phyloP scores from a whole-genome alignment of 163 green algal species.

The Coccomyxa subellipsoidea region DNA sequence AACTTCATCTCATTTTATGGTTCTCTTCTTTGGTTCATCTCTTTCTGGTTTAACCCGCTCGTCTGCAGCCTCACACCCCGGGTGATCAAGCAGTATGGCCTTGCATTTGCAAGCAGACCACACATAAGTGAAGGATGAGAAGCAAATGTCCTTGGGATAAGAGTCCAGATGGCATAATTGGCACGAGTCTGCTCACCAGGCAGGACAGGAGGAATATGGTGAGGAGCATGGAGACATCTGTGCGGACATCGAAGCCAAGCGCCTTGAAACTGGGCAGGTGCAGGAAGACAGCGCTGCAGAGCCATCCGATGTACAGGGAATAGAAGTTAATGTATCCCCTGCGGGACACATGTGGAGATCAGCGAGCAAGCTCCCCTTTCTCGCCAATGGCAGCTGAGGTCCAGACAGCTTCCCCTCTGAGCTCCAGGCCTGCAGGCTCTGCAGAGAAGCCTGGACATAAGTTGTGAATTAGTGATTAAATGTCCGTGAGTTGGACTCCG shows the following conservation, averaged over 20 bases:
- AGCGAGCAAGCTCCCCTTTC: too few relatives aligned
- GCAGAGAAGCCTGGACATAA: background rate
- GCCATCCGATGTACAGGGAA: constrained; percentile 77
- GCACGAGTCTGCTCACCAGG: constrained; percentile 20
- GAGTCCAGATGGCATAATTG: too few relatives aligned
- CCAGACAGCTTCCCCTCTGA: too few relatives aligned
- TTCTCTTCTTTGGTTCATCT: too few relatives aligned
- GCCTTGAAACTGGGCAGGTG: constrained; percentile 72
- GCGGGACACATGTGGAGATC: background rate
- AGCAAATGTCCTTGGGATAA: too few relatives aligned
- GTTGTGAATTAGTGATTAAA: background rate
- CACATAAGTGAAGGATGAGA: too few relatives aligned
- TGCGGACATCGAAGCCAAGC: constrained; percentile 72
- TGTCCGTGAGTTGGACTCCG: too few relatives aligned
- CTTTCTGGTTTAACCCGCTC: background rate
- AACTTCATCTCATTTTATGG: background rate
- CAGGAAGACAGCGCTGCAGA: constrained; percentile 72
- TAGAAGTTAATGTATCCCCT: constrained; percentile 77
- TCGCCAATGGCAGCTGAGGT: too few relatives aligned
- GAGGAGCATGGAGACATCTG: constrained; percentile 67
- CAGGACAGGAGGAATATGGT: constrained; percentile 56
- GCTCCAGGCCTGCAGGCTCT: background rate
- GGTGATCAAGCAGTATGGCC: too few relatives aligned
- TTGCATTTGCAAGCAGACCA: too few relatives aligned
- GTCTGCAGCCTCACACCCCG: background rate